Conservation (phyloP, 169 alveolate species). For the Plasmodium knowlesi region DNA sequence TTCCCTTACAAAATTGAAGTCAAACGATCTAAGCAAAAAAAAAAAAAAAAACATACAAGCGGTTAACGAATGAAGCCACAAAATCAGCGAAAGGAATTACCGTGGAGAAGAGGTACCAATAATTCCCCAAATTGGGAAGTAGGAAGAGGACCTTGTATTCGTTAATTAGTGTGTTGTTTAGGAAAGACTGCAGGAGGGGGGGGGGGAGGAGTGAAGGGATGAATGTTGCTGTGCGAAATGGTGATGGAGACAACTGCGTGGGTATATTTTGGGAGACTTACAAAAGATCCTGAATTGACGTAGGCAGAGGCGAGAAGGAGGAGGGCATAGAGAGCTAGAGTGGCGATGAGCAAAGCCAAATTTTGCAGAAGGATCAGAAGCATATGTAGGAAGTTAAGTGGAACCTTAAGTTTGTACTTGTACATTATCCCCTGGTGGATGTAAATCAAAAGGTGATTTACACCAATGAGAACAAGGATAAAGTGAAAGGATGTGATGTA, state of each 20-base stretch:
- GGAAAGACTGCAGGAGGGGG: slow-evolving; percentile 29
- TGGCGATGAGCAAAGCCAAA: background rate
- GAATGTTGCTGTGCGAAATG: background rate
- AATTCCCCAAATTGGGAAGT: slow-evolving; percentile 55
- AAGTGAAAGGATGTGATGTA: slow-evolving; percentile 66
- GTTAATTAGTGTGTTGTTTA: slow-evolving; percentile 53
- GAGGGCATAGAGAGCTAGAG: slow-evolving; percentile 7
- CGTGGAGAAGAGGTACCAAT: slow-evolving; percentile 65
- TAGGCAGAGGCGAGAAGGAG: slow-evolving; percentile 11
- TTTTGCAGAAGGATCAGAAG: slow-evolving; percentile 19
- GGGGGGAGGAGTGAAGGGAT: background rate
- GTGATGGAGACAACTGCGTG: background rate
- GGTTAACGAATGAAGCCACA: too few species aligned
- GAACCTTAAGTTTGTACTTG: slow-evolving; percentile 9
- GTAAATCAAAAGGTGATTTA: slow-evolving; percentile 28
- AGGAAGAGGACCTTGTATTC: slow-evolving; percentile 43
- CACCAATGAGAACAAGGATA: slow-evolving; percentile 30
- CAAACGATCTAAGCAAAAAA: background rate
- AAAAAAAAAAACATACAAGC: too few species aligned
- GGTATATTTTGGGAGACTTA: background rate
- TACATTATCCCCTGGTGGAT: background rate
- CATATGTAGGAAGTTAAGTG: background rate
- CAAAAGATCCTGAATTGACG: slow-evolving; percentile 7
- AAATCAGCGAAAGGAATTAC: background rate
- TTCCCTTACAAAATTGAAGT: background rate